A percentile compares a stretch with the other conserved stretches of the same genome.
Evolutionary conservation across 768 basidiomycete species (phyloP).

Genomic region (Obba rivulosa): DNA sequence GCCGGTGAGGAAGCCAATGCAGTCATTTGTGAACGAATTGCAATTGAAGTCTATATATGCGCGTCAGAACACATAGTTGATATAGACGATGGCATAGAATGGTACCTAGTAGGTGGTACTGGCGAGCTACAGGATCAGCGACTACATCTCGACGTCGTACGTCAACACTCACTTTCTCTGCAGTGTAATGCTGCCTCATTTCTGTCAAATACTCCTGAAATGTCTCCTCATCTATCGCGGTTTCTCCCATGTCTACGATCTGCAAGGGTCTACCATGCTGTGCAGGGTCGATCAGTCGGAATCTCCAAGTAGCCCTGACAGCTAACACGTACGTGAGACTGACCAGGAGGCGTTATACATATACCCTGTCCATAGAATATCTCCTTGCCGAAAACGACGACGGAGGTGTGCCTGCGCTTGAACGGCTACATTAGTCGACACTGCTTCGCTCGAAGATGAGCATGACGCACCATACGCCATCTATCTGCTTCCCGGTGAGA

Average conservation of each 20-base stretch:
- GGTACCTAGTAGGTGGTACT: conserved; percentile 85
- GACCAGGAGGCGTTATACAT: conserved; percentile 60
- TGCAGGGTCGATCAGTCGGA: neutral
- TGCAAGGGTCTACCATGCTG: conserved; percentile 75
- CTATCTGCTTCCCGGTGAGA: conserved; percentile 84
- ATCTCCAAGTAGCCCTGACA: neutral
- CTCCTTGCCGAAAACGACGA: conserved; percentile 84
- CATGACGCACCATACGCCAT: conserved; percentile 78
- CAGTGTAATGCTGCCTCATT: conserved; percentile 77
- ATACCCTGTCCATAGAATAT: conserved; percentile 92
- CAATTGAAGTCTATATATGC: conserved; percentile 75
- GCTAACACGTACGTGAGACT: conserved; percentile 62
- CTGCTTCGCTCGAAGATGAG: neutral
- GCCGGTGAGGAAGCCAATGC: conserved; percentile 83
- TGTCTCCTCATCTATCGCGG: conserved; percentile 75
- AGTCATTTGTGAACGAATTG: conserved; percentile 91
- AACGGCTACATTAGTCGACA: conserved; percentile 6
- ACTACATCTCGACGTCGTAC: neutral
- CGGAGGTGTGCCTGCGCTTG: conserved; percentile 77
- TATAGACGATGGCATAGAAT: neutral
- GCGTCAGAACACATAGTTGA: neutral
- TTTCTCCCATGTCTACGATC: conserved; percentile 71
- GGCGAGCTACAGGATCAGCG: conserved; percentile 1
- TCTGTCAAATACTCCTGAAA: conserved; percentile 80
- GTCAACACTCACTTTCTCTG: conserved; percentile 65